These are phyloP conservation scores for Venturia nashicola DNA, from an alignment of 2,329 filamentous ascomycete species.

Conservation along the genomic window DNA sequence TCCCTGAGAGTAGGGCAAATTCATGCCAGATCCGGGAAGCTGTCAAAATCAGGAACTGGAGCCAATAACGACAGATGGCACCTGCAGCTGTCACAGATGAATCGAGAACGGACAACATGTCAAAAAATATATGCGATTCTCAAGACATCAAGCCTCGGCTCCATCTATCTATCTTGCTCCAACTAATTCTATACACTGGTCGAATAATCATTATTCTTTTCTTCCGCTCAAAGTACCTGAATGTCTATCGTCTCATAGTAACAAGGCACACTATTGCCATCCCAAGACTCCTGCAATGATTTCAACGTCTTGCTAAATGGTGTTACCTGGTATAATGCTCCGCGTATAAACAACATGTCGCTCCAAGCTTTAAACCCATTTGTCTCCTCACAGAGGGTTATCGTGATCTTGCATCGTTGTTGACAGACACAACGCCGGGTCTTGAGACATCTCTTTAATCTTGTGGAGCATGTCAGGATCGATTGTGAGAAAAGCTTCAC, in stretches of 20 bases:
- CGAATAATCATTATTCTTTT: background rate
- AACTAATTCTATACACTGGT: background rate
- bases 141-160: background rate
- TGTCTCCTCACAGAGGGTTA: background rate
- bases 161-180: no score
- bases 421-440: conserved; percentile 17
- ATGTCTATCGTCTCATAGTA: background rate
- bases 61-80: background rate
- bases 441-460: conserved; percentile 17
- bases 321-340: background rate
- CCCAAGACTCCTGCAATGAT: background rate
- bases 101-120: background rate
- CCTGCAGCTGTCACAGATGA: background rate
- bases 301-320: background rate
- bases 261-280: background rate
- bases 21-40: no score
- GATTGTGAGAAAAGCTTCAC: conserved; percentile 15
- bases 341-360: background rate
- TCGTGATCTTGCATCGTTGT: conserved; percentile 12
- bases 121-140: background rate
- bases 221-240: background rate
- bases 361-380: background rate
- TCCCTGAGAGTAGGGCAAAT: no score
- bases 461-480: conserved; percentile 17
- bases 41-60: background rate